Evolutionary conservation across 2,329 filamentous ascomycete genomes (phyloP), one percentile per base, ranked within the genome.

Genomic region (Sordariomycetes sp.): DNA sequence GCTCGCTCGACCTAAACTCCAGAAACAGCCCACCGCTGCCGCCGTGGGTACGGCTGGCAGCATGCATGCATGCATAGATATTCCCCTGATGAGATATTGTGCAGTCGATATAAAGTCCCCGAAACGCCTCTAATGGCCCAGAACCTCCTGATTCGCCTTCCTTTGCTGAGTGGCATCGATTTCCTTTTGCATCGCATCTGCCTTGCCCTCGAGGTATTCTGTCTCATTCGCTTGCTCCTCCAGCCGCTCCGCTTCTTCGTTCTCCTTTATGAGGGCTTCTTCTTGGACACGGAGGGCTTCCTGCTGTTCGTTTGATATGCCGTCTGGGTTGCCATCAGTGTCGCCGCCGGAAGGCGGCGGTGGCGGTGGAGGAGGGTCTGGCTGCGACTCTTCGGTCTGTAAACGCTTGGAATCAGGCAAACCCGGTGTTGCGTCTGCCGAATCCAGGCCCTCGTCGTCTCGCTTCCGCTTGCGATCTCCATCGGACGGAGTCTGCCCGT

Each of bases 381-480:
- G 49, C 14, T 49, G 14, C 12, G 39, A 10, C 68, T 63, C 54
- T 75, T 76, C 19, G 8, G 14, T 16, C 8, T 16, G 16, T 71
- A 72, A n/a, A 18, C 29, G 16, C 29, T 21, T 31, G n/a, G 25
- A 28, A 8, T 28, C 4, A 3, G 25, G 25, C n/a, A n/a, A n/a
- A n/a, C n/a, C n/a, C 2, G 72, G 70, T 2, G 68, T 72, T 25
- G 57, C 47, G 24, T 55, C 61, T 2, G 62, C 58, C 19, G 66
- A 66, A 12, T 58, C 62, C 23, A 42, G 45, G 5, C 43, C 46
- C 9, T 50, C 46, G 2, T 44, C 53, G 1, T 46, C 46, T n/a
- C 79, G 70, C 54, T 86, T 86, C 8, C 82, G 72, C 54, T 86
- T 86, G 32, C 72, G 61, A 18, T 71, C 68, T 18, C 64, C 54